Percentiles rank a stretch among this genome's conserved stretches.
phyloP scores from a whole-genome alignment of 495 filamentous ascomycete species.

The Aspergillus conjunctus region DNA sequence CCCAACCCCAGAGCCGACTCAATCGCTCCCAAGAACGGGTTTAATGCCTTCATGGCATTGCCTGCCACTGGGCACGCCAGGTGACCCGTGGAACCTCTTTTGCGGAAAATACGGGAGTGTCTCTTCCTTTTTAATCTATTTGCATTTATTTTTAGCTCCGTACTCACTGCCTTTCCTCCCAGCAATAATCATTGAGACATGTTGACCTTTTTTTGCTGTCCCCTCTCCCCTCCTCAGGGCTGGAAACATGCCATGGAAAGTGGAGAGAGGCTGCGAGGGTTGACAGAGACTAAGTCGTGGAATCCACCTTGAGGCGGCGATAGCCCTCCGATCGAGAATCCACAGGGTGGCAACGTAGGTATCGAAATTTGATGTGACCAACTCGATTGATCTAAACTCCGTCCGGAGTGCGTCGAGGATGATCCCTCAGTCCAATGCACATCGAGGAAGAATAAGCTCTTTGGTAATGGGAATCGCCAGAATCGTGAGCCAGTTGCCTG shows the following conservation, averaged over 20 bases:
- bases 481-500: not conserved
- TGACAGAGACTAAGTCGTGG: too few species aligned
- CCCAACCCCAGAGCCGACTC: not conserved
- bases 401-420: not conserved
- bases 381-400: constrained; percentile 5
- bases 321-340: not conserved
- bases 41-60: not conserved
- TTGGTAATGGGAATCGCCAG: constrained; percentile 1
- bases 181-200: not conserved
- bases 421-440: constrained; percentile 1
- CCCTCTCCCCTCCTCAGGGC: too few species aligned
- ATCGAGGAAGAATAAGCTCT: constrained; percentile 2
- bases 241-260: too few species aligned
- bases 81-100: not conserved
- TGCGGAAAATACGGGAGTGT: not conserved
- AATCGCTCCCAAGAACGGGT: not conserved
- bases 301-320: too few species aligned
- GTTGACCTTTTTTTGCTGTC: not conserved
- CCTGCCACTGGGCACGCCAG: not conserved
- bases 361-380: not conserved
- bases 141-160: not conserved
- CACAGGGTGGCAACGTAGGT: not conserved
- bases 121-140: not conserved
- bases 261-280: too few species aligned
- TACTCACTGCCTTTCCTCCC: not conserved